Evolutionary conservation across 768 basidiomycete genomes (phyloP).

Genomic region (Suillus cothurnatus): DNA sequence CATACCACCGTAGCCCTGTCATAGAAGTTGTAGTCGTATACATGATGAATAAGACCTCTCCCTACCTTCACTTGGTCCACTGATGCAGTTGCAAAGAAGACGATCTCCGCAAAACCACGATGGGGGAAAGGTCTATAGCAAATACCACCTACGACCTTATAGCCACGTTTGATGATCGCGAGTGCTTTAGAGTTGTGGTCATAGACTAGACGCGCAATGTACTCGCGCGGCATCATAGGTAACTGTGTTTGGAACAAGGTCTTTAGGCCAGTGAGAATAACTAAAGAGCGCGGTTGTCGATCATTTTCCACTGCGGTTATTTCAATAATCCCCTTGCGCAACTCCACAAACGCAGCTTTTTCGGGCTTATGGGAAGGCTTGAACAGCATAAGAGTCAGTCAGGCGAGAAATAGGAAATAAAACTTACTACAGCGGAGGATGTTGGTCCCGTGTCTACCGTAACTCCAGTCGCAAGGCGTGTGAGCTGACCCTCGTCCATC

Average conservation of each 20-base stretch:
- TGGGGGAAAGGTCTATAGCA: constrained; percentile 96
- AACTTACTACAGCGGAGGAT: constrained; percentile 49
- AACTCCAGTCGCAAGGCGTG: constrained; percentile 77
- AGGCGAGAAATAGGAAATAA: constrained; percentile 4
- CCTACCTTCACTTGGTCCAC: constrained; percentile 96
- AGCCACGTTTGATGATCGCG: constrained; percentile 93
- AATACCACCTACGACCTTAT: constrained; percentile 96
- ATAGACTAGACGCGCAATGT: constrained; percentile 94
- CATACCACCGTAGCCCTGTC: constrained; percentile 94
- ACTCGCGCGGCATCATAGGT: constrained; percentile 98
- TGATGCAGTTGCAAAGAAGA: constrained; percentile 96
- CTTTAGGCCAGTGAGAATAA: constrained; percentile 93
- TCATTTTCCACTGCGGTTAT: constrained; percentile 88
- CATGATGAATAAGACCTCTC: constrained; percentile 7
- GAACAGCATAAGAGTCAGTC: constrained; percentile 12
- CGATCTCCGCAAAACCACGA: constrained; percentile 95
- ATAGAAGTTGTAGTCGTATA: neutral
- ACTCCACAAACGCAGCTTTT: constrained; percentile 78
- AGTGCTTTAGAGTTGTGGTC: constrained; percentile 91
- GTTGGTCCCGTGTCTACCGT: constrained; percentile 66
- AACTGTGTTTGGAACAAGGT: constrained; percentile 96
- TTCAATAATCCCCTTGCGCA: constrained; percentile 80
- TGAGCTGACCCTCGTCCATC: constrained; percentile 77
- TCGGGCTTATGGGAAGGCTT: constrained; percentile 64
- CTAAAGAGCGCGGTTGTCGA: constrained; percentile 67